Evolutionary conservation across 1,284 basidiomycete genomes (phyloP), one percentile per base, ranked within the genome.

Genomic region (Boletus subluridellus): DNA sequence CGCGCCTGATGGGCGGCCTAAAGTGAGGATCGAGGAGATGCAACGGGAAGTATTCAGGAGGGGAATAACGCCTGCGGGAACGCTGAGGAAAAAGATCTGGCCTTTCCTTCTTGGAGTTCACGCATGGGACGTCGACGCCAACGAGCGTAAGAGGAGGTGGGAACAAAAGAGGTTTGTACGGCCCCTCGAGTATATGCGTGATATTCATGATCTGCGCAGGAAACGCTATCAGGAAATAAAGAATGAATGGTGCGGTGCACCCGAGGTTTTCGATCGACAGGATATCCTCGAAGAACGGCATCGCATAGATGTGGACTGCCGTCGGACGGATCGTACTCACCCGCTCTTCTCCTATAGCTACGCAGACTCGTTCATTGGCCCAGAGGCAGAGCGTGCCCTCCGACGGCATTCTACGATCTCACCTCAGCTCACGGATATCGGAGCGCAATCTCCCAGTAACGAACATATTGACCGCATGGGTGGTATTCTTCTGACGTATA

Each of bases 281-380:
- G 88, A 91, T 68, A 76, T 88, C n/a, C 67, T 91, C n/a, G 90
- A 93, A 73, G 91, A 95, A 73, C 84, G 89, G 39, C 93, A 94
- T 76, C 85, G 93, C 21, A 93, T 94, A 63, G 89, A 97, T 69
- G 95, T 99, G 52, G 97, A 99, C 70, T 98, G 96, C 69, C 86
- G 96, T 53, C 84, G 97, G 14, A 98, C 97, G n/a, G 97, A 99
- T 73, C 84, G 96, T 17, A 90, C 83, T 17, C 94, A 98, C 62
- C 85, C 92, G 0, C 79, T 97, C 52, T 99, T 97, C 67, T 82
- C 87, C 1, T 81, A 82, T 24, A 66, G 70, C 9, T 73, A 76
- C 24, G 63, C 75, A 28, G 67, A 68, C 41, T 66, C 71, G 3
- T 62, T 66, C 42, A 59, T 65, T 26, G 79, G 61, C 32, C 34